Evolutionary conservation across 805 yeast genomes (phyloP).

Genomic region (Yamadazyma akitaensis): DNA sequence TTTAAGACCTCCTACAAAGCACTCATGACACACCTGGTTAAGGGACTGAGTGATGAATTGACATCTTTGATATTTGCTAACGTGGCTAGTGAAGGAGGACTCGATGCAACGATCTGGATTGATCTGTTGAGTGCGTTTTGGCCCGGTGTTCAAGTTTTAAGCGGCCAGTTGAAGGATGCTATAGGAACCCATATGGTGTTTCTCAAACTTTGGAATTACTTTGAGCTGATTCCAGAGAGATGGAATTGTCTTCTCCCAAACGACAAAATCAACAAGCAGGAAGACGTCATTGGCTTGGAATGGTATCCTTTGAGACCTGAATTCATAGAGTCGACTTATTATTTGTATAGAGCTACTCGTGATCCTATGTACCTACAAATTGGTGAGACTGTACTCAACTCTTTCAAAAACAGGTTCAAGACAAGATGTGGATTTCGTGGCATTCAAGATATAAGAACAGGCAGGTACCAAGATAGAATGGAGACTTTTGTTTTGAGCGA

Average conservation of each 20-base stretch:
- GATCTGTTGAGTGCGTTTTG: slow-evolving; percentile 86
- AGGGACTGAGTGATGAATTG: slow-evolving; percentile 21
- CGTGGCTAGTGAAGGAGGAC: slow-evolving; percentile 53
- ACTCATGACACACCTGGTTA: slow-evolving; percentile 42
- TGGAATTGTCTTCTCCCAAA: slow-evolving; percentile 48
- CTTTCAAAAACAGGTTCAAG: slow-evolving; percentile 50
- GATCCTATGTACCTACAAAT: slow-evolving; percentile 81
- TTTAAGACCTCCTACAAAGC: slow-evolving; percentile 53
- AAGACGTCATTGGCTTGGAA: slow-evolving; percentile 50
- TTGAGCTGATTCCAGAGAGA: slow-evolving; percentile 83
- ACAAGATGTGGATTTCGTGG: slow-evolving; percentile 83
- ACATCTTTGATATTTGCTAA: slow-evolving; percentile 50
- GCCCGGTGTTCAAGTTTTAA: slow-evolving; percentile 78
- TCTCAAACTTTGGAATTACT: slow-evolving; percentile 75
- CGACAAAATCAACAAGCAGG: slow-evolving; percentile 5
- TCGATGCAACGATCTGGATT: slow-evolving; percentile 60
- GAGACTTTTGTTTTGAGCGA: slow-evolving; percentile 89
- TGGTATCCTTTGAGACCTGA: slow-evolving; percentile 96
- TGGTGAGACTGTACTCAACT: slow-evolving; percentile 62
- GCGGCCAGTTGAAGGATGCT: slow-evolving; percentile 72
- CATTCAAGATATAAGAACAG: slow-evolving; percentile 60
- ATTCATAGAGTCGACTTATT: slow-evolving; percentile 84
- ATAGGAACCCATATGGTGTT: slow-evolving; percentile 56
- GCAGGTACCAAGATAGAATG: slow-evolving; percentile 73
- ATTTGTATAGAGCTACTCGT: slow-evolving; percentile 74